Evolutionary conservation across 2,329 filamentous ascomycete genomes (phyloP).

Genomic region (Botrytis galanthina): DNA sequence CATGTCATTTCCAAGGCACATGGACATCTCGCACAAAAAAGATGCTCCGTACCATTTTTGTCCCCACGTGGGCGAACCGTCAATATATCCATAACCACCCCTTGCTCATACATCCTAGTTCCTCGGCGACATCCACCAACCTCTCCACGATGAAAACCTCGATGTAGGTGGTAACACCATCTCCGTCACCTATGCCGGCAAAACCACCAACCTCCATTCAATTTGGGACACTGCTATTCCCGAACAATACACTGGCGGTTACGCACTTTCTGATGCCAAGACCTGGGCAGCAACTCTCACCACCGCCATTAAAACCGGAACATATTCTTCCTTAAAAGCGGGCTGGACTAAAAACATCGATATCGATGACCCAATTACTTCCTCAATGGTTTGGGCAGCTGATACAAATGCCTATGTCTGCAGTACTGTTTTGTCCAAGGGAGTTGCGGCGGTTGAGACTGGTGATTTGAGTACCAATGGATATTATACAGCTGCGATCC

Average conservation of each 20-base stretch:
- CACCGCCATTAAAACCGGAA: slow-evolving; percentile 54
- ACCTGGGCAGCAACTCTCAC: slow-evolving; percentile 58
- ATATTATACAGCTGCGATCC: slow-evolving; percentile 62
- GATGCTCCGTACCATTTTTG: slow-evolving; percentile 15
- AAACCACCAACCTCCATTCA: slow-evolving; percentile 62
- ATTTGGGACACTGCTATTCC: slow-evolving; percentile 51
- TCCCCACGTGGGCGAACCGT: slow-evolving; percentile 26
- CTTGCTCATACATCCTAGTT: slow-evolving; percentile 42
- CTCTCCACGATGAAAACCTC: slow-evolving; percentile 64
- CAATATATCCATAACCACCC: background rate
- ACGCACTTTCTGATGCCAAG: slow-evolving; percentile 48
- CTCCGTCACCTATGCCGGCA: slow-evolving; percentile 57
- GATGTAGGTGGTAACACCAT: slow-evolving; percentile 67
- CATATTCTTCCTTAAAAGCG: slow-evolving; percentile 42
- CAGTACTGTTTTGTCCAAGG: slow-evolving; percentile 59
- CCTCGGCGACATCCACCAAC: slow-evolving; percentile 64
- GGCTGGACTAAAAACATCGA: slow-evolving; percentile 28
- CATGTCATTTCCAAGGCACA: slow-evolving; percentile 16
- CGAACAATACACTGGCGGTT: slow-evolving; percentile 58
- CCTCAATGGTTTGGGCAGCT: slow-evolving; percentile 60
- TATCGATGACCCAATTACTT: slow-evolving; percentile 26
- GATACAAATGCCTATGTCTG: slow-evolving; percentile 63
- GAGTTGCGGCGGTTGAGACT: slow-evolving; percentile 52
- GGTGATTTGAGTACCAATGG: slow-evolving; percentile 56
- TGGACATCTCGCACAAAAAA: slow-evolving; percentile 20